Percentiles rank a stretch among this genome's conserved stretches.
phyloP scores from a whole-genome alignment of 1,139 yeast genomes.

The Geotrichum macrosporum region DNA sequence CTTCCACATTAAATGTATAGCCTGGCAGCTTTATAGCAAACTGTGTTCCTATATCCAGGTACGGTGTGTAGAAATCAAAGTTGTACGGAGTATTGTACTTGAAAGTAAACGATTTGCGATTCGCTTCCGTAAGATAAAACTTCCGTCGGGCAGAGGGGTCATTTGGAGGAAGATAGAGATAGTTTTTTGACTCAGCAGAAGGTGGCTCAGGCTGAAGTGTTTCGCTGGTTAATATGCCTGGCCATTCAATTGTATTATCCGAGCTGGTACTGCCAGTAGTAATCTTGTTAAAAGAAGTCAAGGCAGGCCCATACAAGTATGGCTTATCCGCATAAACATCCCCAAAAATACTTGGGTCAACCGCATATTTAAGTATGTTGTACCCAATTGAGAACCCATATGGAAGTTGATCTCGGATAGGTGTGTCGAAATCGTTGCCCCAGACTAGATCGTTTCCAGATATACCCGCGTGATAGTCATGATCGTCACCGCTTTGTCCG shows the following conservation, averaged over 20 bases:
- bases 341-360: conserved; percentile 62
- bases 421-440: conserved; percentile 65
- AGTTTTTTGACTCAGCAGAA: too few relatives aligned
- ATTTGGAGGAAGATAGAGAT: conserved; percentile 21
- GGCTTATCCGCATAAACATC: conserved; percentile 59
- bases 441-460: conserved; percentile 52
- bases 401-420: conserved; percentile 60
- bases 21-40: conserved; percentile 46
- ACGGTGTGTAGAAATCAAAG: conserved; percentile 46
- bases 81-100: conserved; percentile 35
- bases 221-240: conserved; percentile 12
- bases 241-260: conserved; percentile 13
- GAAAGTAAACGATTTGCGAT: conserved; percentile 37
- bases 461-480: conserved; percentile 36
- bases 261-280: not conserved
- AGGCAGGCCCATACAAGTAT: conserved; percentile 57
- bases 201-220: too few relatives aligned
- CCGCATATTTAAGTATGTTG: conserved; percentile 40
- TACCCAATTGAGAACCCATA: conserved; percentile 55
- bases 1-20: conserved; percentile 42
- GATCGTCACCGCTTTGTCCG: not conserved
- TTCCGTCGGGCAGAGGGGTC: conserved; percentile 33
- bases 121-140: conserved; percentile 33
- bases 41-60: conserved; percentile 41
- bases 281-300: conserved; percentile 52